These are phyloP conservation scores for Ilex asprella DNA, from an alignment of 257 asterid genomes.

Conservation along the genomic window DNA sequence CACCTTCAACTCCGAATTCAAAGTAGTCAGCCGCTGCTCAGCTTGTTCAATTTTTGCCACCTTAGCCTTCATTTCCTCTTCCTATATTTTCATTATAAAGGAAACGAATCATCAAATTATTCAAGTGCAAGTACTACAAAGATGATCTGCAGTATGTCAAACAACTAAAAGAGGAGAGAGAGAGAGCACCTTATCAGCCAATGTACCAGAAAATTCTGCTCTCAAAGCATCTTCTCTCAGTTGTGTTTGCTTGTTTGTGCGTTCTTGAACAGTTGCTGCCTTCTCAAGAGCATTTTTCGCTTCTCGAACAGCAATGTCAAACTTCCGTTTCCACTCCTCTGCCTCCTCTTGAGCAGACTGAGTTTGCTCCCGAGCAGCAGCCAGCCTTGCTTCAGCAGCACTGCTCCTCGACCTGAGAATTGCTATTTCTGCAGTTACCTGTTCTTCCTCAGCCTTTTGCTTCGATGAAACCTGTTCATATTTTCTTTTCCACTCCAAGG, in stretches of 20 bases:
- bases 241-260: slow-evolving; percentile 70
- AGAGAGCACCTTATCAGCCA: slow-evolving; percentile 68
- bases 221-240: slow-evolving; percentile 76
- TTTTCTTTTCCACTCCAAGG: slow-evolving; percentile 82
- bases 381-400: slow-evolving; percentile 97
- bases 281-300: slow-evolving; percentile 87
- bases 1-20: slow-evolving; percentile 83
- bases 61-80: slow-evolving; percentile 72
- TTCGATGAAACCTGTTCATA: slow-evolving; percentile 56
- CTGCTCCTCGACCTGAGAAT: slow-evolving; percentile 73
- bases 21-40: slow-evolving; percentile 76
- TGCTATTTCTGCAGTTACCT: slow-evolving; percentile 62
- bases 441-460: slow-evolving; percentile 79
- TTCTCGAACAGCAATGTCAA: slow-evolving; percentile 75
- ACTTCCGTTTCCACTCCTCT: slow-evolving; percentile 94
- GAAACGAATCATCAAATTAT: slow-evolving; percentile 8
- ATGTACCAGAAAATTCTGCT: slow-evolving; percentile 53
- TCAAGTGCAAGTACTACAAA: background rate
- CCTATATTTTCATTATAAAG: slow-evolving; percentile 42
- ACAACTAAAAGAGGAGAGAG: too few species aligned
- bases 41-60: slow-evolving; percentile 65
- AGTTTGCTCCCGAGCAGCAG: slow-evolving; percentile 89
- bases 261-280: slow-evolving; percentile 88
- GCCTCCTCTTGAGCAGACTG: slow-evolving; percentile 95
- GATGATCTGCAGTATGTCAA: background rate